Percentiles rank a stretch among this genome's conserved stretches.
Conservation (phyloP, 2,329 filamentous ascomycete genomes). For the Calonectria honghensis region DNA sequence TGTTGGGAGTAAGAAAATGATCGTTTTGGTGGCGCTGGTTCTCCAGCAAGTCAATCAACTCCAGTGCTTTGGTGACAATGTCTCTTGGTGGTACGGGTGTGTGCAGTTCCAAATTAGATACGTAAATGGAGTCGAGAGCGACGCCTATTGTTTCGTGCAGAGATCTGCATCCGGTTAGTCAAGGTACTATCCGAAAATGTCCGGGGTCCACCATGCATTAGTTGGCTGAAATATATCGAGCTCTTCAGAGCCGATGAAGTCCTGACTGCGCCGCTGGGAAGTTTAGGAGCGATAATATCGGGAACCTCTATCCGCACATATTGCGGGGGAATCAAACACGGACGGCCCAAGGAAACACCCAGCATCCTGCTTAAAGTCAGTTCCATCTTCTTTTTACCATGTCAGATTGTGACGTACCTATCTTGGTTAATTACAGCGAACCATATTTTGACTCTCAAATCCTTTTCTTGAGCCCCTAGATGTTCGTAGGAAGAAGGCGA, state of each 20-base stretch:
- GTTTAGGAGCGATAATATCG: constrained; percentile 29
- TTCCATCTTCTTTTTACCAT: constrained; percentile 19
- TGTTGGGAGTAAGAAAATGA: constrained; percentile 16
- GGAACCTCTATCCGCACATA: constrained; percentile 35
- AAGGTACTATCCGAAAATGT: background rate
- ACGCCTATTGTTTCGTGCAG: constrained; percentile 31
- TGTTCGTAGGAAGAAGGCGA: constrained; percentile 54
- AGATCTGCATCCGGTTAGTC: constrained; percentile 12
- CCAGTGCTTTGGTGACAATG: constrained; percentile 20
- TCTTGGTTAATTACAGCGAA: constrained; percentile 58
- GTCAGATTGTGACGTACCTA: constrained; percentile 39
- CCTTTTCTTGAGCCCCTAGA: constrained; percentile 49
- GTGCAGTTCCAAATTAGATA: constrained; percentile 32
- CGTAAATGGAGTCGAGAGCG: constrained; percentile 34
- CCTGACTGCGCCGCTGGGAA: background rate
- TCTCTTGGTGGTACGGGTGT: constrained; percentile 23
- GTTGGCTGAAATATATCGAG: constrained; percentile 34
- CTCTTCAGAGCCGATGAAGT: constrained; percentile 29
- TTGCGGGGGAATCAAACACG: constrained; percentile 35
- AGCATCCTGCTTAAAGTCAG: constrained; percentile 22
- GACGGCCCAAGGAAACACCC: constrained; percentile 28
- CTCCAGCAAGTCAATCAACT: constrained; percentile 32
- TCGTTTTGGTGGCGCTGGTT: constrained; percentile 30
- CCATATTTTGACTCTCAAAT: constrained; percentile 56
- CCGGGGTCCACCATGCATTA: constrained; percentile 16